Percentiles rank a stretch among this genome's conserved stretches.
Conservation (phyloP, 805 yeast genomes). For the Metschnikowia matae region DNA sequence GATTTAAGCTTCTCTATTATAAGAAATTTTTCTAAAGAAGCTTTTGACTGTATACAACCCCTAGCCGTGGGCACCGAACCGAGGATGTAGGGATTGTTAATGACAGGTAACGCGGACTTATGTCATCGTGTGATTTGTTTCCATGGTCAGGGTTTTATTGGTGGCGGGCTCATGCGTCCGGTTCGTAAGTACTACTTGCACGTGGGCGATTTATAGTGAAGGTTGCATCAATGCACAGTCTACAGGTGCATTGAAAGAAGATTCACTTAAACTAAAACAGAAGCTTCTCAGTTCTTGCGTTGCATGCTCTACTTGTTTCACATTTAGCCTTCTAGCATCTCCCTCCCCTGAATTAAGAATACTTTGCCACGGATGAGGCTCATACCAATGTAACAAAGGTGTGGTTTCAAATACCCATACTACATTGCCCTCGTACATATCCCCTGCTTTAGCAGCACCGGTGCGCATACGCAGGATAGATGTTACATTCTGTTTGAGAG, state of each 20-base stretch:
- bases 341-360: not conserved
- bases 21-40: not conserved
- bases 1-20: not conserved
- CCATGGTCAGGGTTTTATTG: not conserved
- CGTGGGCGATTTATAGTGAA: not conserved
- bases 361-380: not conserved
- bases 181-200: not conserved
- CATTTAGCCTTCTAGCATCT: not conserved
- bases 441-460: not conserved
- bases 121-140: not conserved
- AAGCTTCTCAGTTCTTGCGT: not conserved
- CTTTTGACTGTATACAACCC: not conserved
- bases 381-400: not conserved
- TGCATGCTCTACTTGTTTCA: not conserved
- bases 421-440: not conserved
- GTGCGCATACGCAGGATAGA: too few species aligned
- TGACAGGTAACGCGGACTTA: too few species aligned
- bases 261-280: not conserved
- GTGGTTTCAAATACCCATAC: not conserved
- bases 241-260: not conserved
- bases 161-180: not conserved
- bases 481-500: too few species aligned
- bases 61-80: too few species aligned
- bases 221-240: not conserved
- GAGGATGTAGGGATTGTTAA: too few species aligned